These are phyloP conservation scores for Austroboletus niveus DNA, from an alignment of 1,284 basidiomycete species.

Conservation along the genomic window DNA sequence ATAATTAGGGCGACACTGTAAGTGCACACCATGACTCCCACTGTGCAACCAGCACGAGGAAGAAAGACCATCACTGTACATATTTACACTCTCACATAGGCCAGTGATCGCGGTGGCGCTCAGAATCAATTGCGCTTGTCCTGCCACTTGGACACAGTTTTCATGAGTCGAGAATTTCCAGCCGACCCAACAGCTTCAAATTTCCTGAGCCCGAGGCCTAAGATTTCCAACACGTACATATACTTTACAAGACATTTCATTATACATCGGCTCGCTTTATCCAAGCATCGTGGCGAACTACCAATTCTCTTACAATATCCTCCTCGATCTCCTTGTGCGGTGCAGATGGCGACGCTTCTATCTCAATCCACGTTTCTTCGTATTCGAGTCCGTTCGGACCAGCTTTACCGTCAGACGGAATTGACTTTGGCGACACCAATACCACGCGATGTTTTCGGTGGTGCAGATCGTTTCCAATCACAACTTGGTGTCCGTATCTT, in stretches of 20 bases:
- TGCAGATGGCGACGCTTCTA: slow-evolving; percentile 47
- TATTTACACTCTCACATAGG: too few species aligned
- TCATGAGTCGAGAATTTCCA: too few species aligned
- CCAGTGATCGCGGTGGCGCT: too few species aligned
- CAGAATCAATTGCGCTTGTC: too few species aligned
- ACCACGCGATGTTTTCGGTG: slow-evolving; percentile 90
- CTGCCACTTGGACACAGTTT: too few species aligned
- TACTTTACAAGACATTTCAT: not conserved
- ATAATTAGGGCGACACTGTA: too few species aligned
- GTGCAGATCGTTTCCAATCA: slow-evolving; percentile 94
- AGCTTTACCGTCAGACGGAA: slow-evolving; percentile 19
- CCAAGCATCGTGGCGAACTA: slow-evolving; percentile 76
- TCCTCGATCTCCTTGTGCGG: slow-evolving; percentile 85
- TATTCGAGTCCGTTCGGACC: slow-evolving; percentile 36
- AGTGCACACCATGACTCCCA: too few species aligned
- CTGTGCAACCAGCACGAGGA: too few species aligned
- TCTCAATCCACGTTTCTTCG: slow-evolving; percentile 71
- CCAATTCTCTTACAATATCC: slow-evolving; percentile 80
- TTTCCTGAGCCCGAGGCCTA: too few species aligned
- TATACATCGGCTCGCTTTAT: slow-evolving; percentile 28
- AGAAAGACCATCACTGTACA: too few species aligned
- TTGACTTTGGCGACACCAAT: slow-evolving; percentile 59
- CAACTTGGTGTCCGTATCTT: slow-evolving; percentile 95
- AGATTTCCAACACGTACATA: not conserved
- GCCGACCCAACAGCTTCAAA: too few species aligned